Base-by-base conservation (phyloP, 2,329 filamentous ascomycete genomes). In the Grosmannia serpens region DNA sequence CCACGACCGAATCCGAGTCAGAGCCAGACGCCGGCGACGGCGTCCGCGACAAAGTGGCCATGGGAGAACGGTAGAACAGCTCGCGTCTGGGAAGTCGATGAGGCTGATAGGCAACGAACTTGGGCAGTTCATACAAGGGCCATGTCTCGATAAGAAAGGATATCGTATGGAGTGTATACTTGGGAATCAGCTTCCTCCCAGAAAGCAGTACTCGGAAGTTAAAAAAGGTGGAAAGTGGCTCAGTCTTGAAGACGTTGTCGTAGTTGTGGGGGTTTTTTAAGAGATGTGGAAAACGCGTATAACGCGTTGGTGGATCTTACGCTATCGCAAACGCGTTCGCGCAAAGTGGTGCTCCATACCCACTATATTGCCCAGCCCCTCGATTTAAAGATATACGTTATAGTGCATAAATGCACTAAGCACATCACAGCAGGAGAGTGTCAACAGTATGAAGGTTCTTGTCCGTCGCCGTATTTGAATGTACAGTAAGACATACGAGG, bases 11-110 rank as follows among this genome's bases (percentile, higher is more conserved):
- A 61, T 69, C 72, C 64, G 62, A 57, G 51, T 70, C 74, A 29
- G 68, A 68, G 47, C 75, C 75, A 50, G 79, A 77, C n/a, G 75
- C 69, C 24, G 63, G 64, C 17, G 64, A 65, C 22, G 64, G 64
- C 31, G 64, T 64, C 53, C 64, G 59, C 1, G 64, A 64, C 11
- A 60, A 49, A 13, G 58, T 33, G 29, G 58, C 58, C 62, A 64
- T 63, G 33, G 11, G 15, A 27, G 35, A 9, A 20, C 20, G 7
- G 47, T 29, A 38, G 15, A 31, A n/a, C 17, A 9, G 22, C 24
- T 26, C 24, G 50, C 24, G 20, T 24, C 47, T 26, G 47, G 24
- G 13, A 50, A 29, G 47, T 50, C 10, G 47, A 50, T 50, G 47
- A 20, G 11, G 26, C 26, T 29, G 47, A 22, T 52, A 6, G 6